These are phyloP conservation scores for Parmales sp. DNA, from an alignment of 108 stramenopile genomes.

Conservation along the genomic window DNA sequence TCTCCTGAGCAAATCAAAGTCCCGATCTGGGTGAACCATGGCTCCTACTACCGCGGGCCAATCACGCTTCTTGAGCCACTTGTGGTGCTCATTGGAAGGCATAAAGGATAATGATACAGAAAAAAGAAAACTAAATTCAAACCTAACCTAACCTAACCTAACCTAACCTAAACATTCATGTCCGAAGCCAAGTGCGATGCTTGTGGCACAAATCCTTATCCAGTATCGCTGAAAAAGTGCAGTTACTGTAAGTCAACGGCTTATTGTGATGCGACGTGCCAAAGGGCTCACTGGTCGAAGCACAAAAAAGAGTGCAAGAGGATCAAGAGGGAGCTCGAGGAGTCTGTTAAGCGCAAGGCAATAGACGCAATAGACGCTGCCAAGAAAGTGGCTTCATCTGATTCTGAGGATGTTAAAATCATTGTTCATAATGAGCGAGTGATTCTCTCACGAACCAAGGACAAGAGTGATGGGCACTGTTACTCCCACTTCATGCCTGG, in stretches of 20 bases:
- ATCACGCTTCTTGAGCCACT: too few species aligned
- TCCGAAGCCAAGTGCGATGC: too few species aligned
- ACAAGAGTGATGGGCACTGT: not conserved
- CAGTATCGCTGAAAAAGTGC: not conserved
- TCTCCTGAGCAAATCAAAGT: too few species aligned
- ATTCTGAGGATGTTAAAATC: not conserved
- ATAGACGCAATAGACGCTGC: not conserved
- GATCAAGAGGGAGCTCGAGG: not conserved
- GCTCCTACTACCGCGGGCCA: too few species aligned
- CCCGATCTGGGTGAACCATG: too few species aligned
- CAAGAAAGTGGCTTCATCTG: not conserved
- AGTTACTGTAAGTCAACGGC: not conserved
- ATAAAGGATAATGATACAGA: too few species aligned
- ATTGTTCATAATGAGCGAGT: not conserved
- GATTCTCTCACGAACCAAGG: not conserved
- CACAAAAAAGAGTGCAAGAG: not conserved
- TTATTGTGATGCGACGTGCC: slow-evolving; percentile 1
- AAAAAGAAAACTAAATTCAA: too few species aligned
- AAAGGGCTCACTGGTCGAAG: not conserved
- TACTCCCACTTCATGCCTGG: not conserved
- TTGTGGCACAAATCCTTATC: not conserved
- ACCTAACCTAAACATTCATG: too few species aligned
- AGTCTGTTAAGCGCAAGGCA: not conserved
- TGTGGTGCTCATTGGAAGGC: too few species aligned
- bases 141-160: too few species aligned